Evolutionary conservation across 2,329 filamentous ascomycete species (phyloP).

Genomic region (Biscogniauxia marginata): DNA sequence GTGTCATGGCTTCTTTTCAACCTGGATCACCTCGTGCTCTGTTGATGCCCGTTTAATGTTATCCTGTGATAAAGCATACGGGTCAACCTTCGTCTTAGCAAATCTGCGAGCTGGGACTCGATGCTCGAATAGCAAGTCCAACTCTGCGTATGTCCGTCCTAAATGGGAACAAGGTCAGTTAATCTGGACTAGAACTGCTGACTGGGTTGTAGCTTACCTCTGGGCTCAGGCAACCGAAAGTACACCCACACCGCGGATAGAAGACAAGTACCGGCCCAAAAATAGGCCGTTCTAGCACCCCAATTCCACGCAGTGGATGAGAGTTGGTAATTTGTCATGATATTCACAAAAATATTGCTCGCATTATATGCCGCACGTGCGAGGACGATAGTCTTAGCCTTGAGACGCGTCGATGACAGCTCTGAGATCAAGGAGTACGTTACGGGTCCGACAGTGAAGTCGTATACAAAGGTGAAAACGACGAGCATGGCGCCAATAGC

Average conservation of each 20-base stretch:
- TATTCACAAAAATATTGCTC: constrained; percentile 49
- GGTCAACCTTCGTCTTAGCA: constrained; percentile 38
- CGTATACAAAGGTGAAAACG: constrained; percentile 53
- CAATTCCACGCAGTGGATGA: constrained; percentile 46
- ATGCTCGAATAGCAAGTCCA: constrained; percentile 43
- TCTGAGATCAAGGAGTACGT: constrained; percentile 53
- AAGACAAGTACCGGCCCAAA: constrained; percentile 49
- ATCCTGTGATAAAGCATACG: constrained; percentile 27
- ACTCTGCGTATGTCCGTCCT: constrained; percentile 42
- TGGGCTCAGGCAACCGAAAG: constrained; percentile 53
- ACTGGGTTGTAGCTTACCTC: constrained; percentile 30
- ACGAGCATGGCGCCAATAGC: constrained; percentile 48
- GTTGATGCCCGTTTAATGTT: constrained; percentile 11
- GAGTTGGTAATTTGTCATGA: constrained; percentile 49
- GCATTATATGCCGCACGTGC: constrained; percentile 48
- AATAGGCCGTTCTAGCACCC: constrained; percentile 47
- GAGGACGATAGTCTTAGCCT: constrained; percentile 54
- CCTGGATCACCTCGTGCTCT: constrained; percentile 6
- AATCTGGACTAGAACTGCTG: not conserved
- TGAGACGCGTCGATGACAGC: constrained; percentile 52
- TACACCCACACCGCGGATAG: constrained; percentile 49
- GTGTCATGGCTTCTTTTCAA: not conserved
- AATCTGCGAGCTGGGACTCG: constrained; percentile 40
- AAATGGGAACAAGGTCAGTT: not conserved
- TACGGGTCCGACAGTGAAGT: constrained; percentile 53